These are phyloP conservation scores for Mycoemilia scoparia DNA, from an alignment of 192 early-diverging fungal genomes.

Conservation along the genomic window DNA sequence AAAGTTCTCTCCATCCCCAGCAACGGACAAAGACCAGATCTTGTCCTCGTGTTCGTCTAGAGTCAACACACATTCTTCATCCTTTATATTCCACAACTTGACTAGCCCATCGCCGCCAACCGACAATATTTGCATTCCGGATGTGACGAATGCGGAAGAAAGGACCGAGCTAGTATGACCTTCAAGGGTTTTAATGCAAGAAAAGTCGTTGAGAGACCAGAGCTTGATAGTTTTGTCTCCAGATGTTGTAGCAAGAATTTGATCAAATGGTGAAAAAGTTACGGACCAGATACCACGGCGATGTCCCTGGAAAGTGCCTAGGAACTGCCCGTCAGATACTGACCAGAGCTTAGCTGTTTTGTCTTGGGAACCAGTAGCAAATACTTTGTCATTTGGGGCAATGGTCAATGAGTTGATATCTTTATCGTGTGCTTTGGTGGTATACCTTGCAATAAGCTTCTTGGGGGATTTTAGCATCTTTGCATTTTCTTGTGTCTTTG, in stretches of 20 bases:
- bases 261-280: constrained; percentile 89
- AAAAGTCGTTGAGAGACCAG: constrained; percentile 77
- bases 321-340: constrained; percentile 52
- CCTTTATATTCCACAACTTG: constrained; percentile 92
- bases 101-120: constrained; percentile 82
- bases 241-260: constrained; percentile 77
- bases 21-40: constrained; percentile 78
- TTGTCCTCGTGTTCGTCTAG: constrained; percentile 91
- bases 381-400: constrained; percentile 76
- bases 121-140: constrained; percentile 75
- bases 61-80: constrained; percentile 73
- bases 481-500: constrained; percentile 5
- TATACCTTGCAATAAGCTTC: constrained; percentile 45
- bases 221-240: constrained; percentile 89
- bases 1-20: constrained; percentile 38
- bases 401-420: constrained; percentile 89
- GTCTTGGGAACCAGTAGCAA: constrained; percentile 89
- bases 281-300: constrained; percentile 89
- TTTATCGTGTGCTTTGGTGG: constrained; percentile 88
- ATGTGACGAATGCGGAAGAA: constrained; percentile 61
- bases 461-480: constrained; percentile 5
- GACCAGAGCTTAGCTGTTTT: constrained; percentile 89
- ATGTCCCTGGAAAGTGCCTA: constrained; percentile 79
- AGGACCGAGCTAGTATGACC: constrained; percentile 96
- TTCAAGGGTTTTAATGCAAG: constrained; percentile 89